Conservation (phyloP, 2,329 filamentous ascomycete genomes). For the Fusarium sp. region DNA sequence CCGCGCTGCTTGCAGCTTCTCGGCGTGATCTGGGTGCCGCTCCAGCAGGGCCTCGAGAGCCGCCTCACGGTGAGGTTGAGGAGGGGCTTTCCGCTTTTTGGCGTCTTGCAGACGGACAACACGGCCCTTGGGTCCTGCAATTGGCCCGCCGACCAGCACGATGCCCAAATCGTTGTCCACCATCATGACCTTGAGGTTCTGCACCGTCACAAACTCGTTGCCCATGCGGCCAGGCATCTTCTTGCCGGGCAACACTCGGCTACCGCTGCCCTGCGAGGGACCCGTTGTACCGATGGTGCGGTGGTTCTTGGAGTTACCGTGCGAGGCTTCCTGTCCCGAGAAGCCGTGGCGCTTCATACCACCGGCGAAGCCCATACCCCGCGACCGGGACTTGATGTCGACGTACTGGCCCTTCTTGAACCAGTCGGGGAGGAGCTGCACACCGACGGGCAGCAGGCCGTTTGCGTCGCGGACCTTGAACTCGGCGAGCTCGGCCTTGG, state of each 20-base stretch:
- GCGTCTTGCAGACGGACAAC: conserved; percentile 91
- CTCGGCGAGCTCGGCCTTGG: conserved; percentile 88
- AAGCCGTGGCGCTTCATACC: conserved; percentile 98
- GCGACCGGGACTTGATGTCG: conserved; percentile 83
- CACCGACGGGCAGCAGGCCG: conserved; percentile 83
- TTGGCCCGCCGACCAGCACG: conserved; percentile 87
- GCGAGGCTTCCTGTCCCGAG: conserved; percentile 87
- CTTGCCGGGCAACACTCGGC: conserved; percentile 94
- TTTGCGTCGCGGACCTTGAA: conserved; percentile 84
- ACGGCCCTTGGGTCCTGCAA: conserved; percentile 90
- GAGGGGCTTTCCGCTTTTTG: conserved; percentile 82
- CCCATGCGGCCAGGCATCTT: conserved; percentile 99
- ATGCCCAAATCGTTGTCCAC: conserved; percentile 90
- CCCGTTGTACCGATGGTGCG: conserved; percentile 92
- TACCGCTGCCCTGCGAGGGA: conserved; percentile 92
- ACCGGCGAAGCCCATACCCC: conserved; percentile 95
- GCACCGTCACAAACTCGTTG: conserved; percentile 87
- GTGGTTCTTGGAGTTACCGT: conserved; percentile 97
- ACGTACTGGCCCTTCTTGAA: conserved; percentile 93
- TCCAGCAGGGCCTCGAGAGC: conserved; percentile 61
- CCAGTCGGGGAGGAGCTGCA: conserved; percentile 87
- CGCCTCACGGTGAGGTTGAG: conserved; percentile 65
- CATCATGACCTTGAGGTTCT: conserved; percentile 91
- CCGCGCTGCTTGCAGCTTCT: conserved; percentile 65
- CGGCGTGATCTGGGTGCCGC: conserved; percentile 64